A percentile compares a stretch with the other conserved stretches of the same genome.
Conservation (phyloP, 148 eudicot genomes). For the Silene latifolia region DNA sequence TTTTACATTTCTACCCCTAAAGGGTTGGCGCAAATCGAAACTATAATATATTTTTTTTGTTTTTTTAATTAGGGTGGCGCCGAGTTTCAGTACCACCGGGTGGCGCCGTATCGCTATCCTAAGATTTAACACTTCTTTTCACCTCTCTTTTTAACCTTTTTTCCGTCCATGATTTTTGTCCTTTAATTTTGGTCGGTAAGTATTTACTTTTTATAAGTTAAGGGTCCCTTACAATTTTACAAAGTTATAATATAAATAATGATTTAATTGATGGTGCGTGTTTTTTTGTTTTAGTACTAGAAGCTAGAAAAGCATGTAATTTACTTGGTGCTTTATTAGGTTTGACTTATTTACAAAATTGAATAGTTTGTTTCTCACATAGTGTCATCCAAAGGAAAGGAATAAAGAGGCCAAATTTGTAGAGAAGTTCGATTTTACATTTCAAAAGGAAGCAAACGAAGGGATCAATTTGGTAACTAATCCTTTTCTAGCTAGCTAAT, state of each 20-base stretch:
- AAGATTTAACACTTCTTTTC: no score
- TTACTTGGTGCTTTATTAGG: slow-evolving; percentile 30
- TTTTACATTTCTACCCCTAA: no score
- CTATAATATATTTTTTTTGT: no score
- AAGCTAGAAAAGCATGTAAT: slow-evolving; percentile 4
- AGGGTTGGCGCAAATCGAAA: no score
- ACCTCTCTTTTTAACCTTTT: neutral
- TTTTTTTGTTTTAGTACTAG: neutral
- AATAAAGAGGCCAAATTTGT: slow-evolving; percentile 23
- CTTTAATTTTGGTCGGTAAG: slow-evolving; percentile 10
- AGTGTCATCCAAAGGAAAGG: slow-evolving; percentile 17
- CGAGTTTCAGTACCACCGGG: no score
- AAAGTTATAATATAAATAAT: slow-evolving; percentile 6
- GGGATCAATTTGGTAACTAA: slow-evolving; percentile 7
- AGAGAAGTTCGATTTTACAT: slow-evolving; percentile 23
- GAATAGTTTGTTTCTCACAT: slow-evolving; percentile 10
- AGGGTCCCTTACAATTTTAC: neutral
- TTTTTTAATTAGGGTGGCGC: no score
- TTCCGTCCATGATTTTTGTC: neutral
- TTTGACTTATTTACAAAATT: slow-evolving; percentile 25
- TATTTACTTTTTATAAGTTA: neutral
- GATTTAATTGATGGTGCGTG: slow-evolving; percentile 3
- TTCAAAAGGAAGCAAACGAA: neutral
- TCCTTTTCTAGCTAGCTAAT: slow-evolving; percentile 9
- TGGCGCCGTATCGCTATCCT: no score